These are phyloP conservation scores for Cytospora chrysosperma DNA, from an alignment of 2,329 filamentous ascomycete genomes.

Conservation along the genomic window DNA sequence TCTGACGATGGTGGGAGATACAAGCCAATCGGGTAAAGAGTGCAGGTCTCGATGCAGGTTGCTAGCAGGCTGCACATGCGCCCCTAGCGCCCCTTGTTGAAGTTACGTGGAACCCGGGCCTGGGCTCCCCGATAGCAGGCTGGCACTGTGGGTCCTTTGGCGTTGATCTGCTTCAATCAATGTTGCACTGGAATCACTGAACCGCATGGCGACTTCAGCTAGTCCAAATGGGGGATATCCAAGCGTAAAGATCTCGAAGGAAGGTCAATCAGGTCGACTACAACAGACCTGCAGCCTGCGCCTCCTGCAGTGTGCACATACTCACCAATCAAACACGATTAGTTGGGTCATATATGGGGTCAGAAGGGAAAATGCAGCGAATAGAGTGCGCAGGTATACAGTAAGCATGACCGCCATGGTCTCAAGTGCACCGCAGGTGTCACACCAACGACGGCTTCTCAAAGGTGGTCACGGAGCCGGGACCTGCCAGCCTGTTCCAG, in stretches of 20 bases:
- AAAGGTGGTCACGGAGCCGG: neutral
- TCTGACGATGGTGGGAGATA: neutral
- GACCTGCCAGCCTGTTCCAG: neutral
- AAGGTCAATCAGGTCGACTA: neutral
- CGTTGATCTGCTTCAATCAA: too few relatives aligned
- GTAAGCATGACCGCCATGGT: neutral
- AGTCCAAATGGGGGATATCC: neutral
- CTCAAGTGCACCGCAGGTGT: neutral
- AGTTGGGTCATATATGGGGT: neutral
- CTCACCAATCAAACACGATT: neutral
- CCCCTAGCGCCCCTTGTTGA: neutral
- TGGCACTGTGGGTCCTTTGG: neutral
- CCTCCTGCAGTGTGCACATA: neutral
- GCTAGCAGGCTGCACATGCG: neutral
- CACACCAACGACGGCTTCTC: neutral
- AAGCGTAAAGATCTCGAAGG: neutral
- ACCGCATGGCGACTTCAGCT: neutral
- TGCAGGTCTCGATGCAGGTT: neutral
- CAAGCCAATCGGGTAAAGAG: neutral
- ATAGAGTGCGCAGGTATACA: neutral
- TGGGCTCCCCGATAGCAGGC: too few relatives aligned
- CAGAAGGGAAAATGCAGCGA: neutral
- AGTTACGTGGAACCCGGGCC: too few relatives aligned
- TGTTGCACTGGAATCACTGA: neutral
- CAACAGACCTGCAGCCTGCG: neutral